Conservation (phyloP, 192 early-diverging fungal genomes). For the Backusella macrospora region DNA sequence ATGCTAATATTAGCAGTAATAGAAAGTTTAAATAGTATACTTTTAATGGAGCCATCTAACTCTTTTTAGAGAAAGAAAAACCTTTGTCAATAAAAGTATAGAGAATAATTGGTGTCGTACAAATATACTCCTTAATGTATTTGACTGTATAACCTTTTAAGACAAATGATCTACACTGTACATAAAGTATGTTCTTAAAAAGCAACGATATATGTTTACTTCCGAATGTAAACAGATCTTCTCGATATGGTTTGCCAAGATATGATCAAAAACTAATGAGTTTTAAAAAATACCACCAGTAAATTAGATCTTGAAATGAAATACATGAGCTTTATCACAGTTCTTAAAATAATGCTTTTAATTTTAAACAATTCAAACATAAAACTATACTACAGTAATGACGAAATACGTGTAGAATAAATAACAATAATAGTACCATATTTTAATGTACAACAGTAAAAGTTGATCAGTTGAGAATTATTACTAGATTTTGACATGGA, state of each 20-base stretch:
- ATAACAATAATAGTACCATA: background rate
- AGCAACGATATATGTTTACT: background rate
- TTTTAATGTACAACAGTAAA: background rate
- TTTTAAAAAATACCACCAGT: background rate
- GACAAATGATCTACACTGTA: background rate
- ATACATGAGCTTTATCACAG: background rate
- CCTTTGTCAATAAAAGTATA: background rate
- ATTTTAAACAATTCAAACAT: background rate
- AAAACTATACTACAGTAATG: background rate
- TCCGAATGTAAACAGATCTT: background rate
- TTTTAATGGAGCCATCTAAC: background rate
- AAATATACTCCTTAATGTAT: background rate
- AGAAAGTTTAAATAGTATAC: background rate
- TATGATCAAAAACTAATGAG: background rate
- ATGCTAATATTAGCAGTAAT: background rate
- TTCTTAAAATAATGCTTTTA: background rate
- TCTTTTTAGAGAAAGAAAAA: constrained; percentile 10
- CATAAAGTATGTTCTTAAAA: background rate
- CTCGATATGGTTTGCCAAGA: background rate
- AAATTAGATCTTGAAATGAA: background rate
- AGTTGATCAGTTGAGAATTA: background rate
- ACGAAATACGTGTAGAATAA: background rate
- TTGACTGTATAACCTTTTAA: background rate
- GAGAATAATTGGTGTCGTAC: background rate
- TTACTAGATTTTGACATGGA: background rate